Evolutionary conservation across 2,329 filamentous ascomycete genomes (phyloP).

Genomic region (Hymenoscyphus occultus): DNA sequence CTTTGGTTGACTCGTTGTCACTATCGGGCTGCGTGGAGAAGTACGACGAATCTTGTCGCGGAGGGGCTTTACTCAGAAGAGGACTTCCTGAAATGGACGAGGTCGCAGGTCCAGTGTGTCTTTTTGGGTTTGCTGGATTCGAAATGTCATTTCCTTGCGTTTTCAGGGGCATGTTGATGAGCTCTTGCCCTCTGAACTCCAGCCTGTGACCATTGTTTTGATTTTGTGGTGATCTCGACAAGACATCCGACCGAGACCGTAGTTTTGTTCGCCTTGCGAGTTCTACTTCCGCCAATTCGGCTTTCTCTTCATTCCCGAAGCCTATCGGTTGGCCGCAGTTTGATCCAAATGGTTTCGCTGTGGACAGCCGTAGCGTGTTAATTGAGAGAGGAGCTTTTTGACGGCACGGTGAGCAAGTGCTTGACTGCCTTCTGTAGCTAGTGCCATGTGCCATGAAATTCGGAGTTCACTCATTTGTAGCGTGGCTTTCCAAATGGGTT

Average conservation of each 20-base stretch:
- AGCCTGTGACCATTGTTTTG: conserved; percentile 15
- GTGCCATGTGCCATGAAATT: conserved; percentile 17
- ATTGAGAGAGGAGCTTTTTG: background rate
- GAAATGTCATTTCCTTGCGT: background rate
- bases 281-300: background rate
- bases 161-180: conserved; percentile 6
- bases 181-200: conserved; percentile 1
- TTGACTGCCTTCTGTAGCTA: conserved; percentile 8
- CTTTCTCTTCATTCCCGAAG: background rate
- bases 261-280: background rate
- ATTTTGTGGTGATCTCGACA: background rate
- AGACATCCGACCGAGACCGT: background rate
- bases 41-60: conserved; percentile 26
- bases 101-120: conserved; percentile 1
- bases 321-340: conserved; percentile 3
- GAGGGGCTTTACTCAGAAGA: background rate
- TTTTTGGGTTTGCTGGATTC: conserved; percentile 4
- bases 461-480: conserved; percentile 12
- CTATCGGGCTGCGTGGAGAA: conserved; percentile 16
- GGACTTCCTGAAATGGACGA: conserved; percentile 9
- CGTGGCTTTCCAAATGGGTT: conserved; percentile 1
- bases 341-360: conserved; percentile 3
- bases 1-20: conserved; percentile 14
- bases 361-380: conserved; percentile 4
- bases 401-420: conserved; percentile 12